Percentiles rank a stretch among this genome's conserved stretches.
phyloP scores from a whole-genome alignment of 2,329 filamentous ascomycete genomes.

The Ceratocystis albifundus region DNA sequence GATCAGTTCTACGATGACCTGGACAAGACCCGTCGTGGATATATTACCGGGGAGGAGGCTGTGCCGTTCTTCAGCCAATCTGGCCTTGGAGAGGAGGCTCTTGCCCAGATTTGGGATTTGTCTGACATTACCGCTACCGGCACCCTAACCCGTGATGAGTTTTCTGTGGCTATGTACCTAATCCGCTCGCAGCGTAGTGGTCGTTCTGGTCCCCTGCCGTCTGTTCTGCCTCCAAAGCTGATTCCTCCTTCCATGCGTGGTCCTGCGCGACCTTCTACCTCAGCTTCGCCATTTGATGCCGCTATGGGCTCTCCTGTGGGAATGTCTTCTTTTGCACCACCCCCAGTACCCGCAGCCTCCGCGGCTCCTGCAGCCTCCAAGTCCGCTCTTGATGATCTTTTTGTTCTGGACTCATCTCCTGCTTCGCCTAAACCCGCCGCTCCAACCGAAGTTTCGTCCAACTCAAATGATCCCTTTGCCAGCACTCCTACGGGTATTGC shows the following conservation, averaged over 20 bases:
- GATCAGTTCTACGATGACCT: constrained; percentile 75
- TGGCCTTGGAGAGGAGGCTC: constrained; percentile 70
- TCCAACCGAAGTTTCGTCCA: constrained; percentile 48
- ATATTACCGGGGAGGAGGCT: constrained; percentile 86
- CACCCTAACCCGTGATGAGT: constrained; percentile 74
- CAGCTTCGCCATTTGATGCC: constrained; percentile 42
- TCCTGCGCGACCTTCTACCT: constrained; percentile 41
- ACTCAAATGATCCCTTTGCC: constrained; percentile 60
- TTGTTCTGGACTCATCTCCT: constrained; percentile 60
- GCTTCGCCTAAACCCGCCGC: constrained; percentile 44
- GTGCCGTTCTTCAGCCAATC: constrained; percentile 92
- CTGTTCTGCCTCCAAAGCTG: constrained; percentile 65
- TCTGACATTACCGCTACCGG: constrained; percentile 89
- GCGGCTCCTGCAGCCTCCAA: constrained; percentile 44
- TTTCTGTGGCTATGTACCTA: constrained; percentile 94
- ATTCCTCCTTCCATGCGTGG: constrained; percentile 76
- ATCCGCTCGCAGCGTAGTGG: constrained; percentile 79
- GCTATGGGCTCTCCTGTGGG: constrained; percentile 32
- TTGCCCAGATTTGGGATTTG: constrained; percentile 95
- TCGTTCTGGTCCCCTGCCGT: constrained; percentile 55
- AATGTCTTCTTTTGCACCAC: constrained; percentile 28
- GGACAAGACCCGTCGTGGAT: constrained; percentile 68
- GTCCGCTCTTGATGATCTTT: constrained; percentile 85
- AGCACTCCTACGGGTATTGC: constrained; percentile 50
- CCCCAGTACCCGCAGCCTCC: constrained; percentile 29